Percentiles rank a stretch among this genome's conserved stretches.
Conservation (phyloP, 345 rosid genomes). For the Salix arbutifolia region DNA sequence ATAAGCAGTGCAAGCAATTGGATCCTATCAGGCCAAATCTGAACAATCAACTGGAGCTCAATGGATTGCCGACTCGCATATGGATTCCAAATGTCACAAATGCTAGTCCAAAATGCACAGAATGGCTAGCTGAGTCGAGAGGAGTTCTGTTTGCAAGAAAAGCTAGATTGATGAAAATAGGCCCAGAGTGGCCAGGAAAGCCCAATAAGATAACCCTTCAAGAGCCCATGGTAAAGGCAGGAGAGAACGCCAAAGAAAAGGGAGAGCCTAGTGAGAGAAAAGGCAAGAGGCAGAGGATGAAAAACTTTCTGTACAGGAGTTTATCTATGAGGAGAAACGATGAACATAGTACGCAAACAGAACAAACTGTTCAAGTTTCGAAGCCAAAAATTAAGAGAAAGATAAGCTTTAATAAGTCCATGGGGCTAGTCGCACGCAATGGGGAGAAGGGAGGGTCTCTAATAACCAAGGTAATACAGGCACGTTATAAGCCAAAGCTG, state of each 20-base stretch:
- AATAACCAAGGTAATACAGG: slow-evolving; percentile 13
- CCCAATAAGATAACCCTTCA: not conserved
- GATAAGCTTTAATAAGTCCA: slow-evolving; percentile 23
- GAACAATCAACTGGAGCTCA: too few species aligned
- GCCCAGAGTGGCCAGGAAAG: slow-evolving; percentile 1
- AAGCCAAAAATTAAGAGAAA: slow-evolving; percentile 23
- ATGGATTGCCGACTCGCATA: too few species aligned
- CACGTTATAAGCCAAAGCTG: slow-evolving; percentile 25
- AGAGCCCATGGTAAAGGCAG: not conserved
- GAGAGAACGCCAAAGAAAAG: not conserved
- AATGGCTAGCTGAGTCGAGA: slow-evolving; percentile 16
- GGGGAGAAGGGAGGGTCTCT: slow-evolving; percentile 25
- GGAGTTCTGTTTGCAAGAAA: slow-evolving; percentile 23
- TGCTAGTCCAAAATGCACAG: not conserved
- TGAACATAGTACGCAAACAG: slow-evolving; percentile 11
- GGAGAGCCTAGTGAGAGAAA: not conserved
- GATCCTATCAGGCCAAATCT: too few species aligned
- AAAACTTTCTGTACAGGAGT: slow-evolving; percentile 22
- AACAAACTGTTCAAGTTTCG: slow-evolving; percentile 11
- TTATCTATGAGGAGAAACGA: slow-evolving; percentile 9
- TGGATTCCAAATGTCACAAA: too few species aligned
- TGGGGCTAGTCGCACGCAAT: slow-evolving; percentile 3
- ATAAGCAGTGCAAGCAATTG: not conserved
- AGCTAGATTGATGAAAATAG: slow-evolving; percentile 24
- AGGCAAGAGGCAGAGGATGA: slow-evolving; percentile 27